Percentiles rank a stretch among this genome's conserved stretches.
Evolutionary conservation across 768 basidiomycete species (phyloP).

Genomic region (Phallus indusiatus): DNA sequence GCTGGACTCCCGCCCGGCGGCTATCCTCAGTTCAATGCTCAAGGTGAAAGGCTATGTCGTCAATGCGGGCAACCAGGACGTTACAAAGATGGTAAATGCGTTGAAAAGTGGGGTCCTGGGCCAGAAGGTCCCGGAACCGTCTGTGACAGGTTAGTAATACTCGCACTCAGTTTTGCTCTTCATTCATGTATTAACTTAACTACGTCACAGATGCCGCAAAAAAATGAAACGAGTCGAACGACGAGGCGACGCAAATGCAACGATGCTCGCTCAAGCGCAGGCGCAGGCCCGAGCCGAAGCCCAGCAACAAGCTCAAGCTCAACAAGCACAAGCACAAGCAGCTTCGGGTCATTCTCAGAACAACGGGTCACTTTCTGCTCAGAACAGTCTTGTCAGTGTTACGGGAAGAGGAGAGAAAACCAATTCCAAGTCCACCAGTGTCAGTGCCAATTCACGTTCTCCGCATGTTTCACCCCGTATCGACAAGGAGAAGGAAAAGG

Average conservation of each 20-base stretch:
- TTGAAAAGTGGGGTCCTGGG: constrained; percentile 83
- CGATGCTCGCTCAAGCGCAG: neutral
- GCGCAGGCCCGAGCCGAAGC: neutral
- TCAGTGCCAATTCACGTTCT: neutral
- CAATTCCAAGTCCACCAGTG: neutral
- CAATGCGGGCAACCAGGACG: constrained; percentile 66
- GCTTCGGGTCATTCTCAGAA: neutral
- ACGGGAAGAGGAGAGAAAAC: neutral
- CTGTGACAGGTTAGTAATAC: constrained; percentile 52
- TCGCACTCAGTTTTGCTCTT: neutral
- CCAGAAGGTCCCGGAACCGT: constrained; percentile 78
- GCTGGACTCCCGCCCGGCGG: neutral
- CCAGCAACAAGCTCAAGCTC: neutral
- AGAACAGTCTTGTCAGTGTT: neutral
- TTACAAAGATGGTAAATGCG: constrained; percentile 79
- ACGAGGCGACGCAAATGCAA: constrained; percentile 49
- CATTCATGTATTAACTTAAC: neutral
- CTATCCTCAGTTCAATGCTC: constrained; percentile 32
- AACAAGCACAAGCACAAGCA: neutral
- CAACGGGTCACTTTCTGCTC: neutral
- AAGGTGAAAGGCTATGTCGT: constrained; percentile 70
- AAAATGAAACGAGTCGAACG: constrained; percentile 82
- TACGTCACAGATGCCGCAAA: constrained; percentile 52
- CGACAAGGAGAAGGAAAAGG: neutral
- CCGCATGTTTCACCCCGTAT: neutral